phyloP scores from a whole-genome alignment of 345 rosid genomes.

The Anacardium occidentale region DNA sequence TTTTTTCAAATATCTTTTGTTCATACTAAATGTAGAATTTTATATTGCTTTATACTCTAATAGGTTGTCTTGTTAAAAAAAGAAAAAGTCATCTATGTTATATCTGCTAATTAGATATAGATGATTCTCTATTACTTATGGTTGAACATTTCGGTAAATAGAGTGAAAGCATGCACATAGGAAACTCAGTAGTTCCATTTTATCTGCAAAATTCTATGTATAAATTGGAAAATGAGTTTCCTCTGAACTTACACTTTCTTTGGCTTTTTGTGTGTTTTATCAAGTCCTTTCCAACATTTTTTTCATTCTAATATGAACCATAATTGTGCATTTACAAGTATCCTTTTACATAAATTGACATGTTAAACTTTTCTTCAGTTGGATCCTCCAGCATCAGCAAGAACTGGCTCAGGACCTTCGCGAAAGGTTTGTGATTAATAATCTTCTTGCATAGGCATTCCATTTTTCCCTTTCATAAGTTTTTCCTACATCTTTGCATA shows the following conservation, averaged over 20 bases:
- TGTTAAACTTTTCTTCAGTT: slow-evolving; percentile 41
- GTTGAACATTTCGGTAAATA: not conserved
- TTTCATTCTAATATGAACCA: not conserved
- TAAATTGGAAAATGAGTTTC: slow-evolving; percentile 4
- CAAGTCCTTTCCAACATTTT: slow-evolving; percentile 10
- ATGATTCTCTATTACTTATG: not conserved
- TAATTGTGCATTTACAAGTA: slow-evolving; percentile 7
- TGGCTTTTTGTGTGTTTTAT: slow-evolving; percentile 7
- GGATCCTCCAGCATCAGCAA: slow-evolving; percentile 70
- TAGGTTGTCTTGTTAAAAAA: too few relatives aligned
- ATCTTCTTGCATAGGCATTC: slow-evolving; percentile 4
- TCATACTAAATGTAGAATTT: too few relatives aligned
- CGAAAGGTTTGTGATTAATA: slow-evolving; percentile 63
- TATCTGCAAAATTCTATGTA: not conserved
- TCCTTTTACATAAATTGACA: slow-evolving; percentile 14
- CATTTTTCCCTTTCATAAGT: not conserved
- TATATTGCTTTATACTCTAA: too few relatives aligned
- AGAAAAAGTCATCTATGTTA: not conserved
- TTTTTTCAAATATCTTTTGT: not conserved
- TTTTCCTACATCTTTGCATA: not conserved
- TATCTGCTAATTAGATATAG: slow-evolving; percentile 1
- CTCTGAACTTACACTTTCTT: not conserved
- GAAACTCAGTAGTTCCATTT: not conserved
- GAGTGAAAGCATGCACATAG: slow-evolving; percentile 2
- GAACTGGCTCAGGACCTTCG: slow-evolving; percentile 45